A percentile compares a stretch with the other conserved stretches of the same genome.
phyloP scores from a whole-genome alignment of 2,329 filamentous ascomycete species.

The Monosporascus cannonballus region DNA sequence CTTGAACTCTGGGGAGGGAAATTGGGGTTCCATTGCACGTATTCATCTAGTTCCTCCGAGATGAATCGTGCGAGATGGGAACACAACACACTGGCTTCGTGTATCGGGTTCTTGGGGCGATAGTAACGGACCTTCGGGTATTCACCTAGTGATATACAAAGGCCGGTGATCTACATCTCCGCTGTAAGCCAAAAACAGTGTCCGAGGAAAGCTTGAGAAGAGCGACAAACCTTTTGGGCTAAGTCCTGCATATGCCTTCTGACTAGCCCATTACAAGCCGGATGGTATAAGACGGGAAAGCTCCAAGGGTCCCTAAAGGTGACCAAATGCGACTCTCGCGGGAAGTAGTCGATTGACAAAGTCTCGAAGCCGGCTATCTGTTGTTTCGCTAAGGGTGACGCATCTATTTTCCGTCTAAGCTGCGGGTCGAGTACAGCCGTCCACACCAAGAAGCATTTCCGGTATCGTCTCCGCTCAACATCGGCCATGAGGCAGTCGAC shows the following conservation, averaged over 20 bases:
- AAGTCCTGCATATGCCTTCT: conserved; percentile 75
- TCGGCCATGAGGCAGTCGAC: conserved; percentile 93
- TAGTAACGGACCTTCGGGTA: conserved; percentile 93
- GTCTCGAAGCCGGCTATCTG: conserved; percentile 77
- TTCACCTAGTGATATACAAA: conserved; percentile 90
- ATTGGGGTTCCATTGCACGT: conserved; percentile 74
- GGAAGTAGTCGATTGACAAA: conserved; percentile 82
- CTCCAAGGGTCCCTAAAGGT: conserved; percentile 95
- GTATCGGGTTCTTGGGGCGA: conserved; percentile 63
- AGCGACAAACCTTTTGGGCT: conserved; percentile 68
- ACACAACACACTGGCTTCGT: conserved; percentile 85
- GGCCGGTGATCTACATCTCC: conserved; percentile 61
- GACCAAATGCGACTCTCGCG: conserved; percentile 83
- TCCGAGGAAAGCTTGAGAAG: background rate
- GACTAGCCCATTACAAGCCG: conserved; percentile 78
- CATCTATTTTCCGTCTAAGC: conserved; percentile 69
- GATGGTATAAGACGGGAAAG: conserved; percentile 89
- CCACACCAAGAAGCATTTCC: conserved; percentile 78
- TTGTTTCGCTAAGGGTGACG: conserved; percentile 60
- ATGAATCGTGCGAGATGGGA: conserved; percentile 85
- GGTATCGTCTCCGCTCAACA: conserved; percentile 78
- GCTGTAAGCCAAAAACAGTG: conserved; percentile 8
- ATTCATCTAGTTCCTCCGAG: conserved; percentile 84
- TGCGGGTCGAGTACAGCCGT: conserved; percentile 66
- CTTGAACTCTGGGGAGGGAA: conserved; percentile 76